A percentile compares a stretch with the other conserved stretches of the same genome.
These are phyloP conservation scores for Nothophoma quercina DNA, from an alignment of 2,329 filamentous ascomycete genomes.

Conservation along the genomic window DNA sequence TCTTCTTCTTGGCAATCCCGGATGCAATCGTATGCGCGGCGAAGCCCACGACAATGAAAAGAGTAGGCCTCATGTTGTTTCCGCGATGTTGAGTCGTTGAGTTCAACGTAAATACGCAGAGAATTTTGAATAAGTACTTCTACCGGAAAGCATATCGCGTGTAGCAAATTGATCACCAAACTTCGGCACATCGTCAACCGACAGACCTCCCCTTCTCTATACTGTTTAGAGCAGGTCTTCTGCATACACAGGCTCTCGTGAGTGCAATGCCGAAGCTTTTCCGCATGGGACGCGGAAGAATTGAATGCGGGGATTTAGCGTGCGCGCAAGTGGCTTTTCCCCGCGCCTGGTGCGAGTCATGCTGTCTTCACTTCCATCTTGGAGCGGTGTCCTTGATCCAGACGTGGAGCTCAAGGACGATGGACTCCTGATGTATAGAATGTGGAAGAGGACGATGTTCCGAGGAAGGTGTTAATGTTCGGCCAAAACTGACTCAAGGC, in stretches of 20 bases:
- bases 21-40: conserved; percentile 1
- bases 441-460: neutral
- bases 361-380: neutral
- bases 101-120: too few relatives aligned
- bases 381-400: too few relatives aligned
- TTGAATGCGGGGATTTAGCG: conserved; percentile 3
- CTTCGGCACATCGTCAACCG: conserved; percentile 7
- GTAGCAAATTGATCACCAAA: neutral
- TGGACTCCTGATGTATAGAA: too few relatives aligned
- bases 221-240: conserved; percentile 1
- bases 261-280: conserved; percentile 9
- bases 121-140: too few relatives aligned
- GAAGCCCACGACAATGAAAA: neutral
- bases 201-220: neutral
- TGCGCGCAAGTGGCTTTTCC: conserved; percentile 9
- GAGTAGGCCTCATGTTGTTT: neutral
- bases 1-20: conserved; percentile 2
- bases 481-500: neutral
- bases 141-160: conserved; percentile 2
- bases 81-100: too few relatives aligned
- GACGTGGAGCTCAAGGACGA: too few relatives aligned
- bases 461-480: neutral
- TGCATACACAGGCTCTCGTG: neutral
- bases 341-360: conserved; percentile 9
- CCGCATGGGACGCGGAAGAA: conserved; percentile 5